Evolutionary conservation across 2,329 filamentous ascomycete species (phyloP).

Genomic region (Penicillium sp.): DNA sequence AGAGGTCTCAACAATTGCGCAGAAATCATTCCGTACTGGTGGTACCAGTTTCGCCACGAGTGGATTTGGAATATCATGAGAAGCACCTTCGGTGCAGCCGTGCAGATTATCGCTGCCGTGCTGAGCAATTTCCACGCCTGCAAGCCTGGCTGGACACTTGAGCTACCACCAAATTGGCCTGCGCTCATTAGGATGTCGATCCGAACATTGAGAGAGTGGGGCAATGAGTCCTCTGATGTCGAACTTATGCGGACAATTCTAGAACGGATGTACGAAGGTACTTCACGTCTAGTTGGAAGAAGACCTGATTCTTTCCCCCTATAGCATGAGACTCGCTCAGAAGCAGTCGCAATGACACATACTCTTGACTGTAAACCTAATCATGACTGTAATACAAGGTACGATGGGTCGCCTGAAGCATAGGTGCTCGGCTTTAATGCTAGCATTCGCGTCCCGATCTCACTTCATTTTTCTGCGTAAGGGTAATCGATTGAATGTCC

Average conservation of each 20-base stretch:
- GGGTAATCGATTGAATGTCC: no score
- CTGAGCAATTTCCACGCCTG: slow-evolving; percentile 11
- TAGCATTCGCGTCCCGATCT: not conserved
- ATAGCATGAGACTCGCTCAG: not conserved
- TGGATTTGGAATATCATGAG: slow-evolving; percentile 20
- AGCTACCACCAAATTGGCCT: slow-evolving; percentile 14
- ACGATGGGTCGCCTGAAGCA: not conserved
- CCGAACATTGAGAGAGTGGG: slow-evolving; percentile 15
- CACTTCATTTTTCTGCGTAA: not conserved
- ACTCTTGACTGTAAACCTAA: not conserved
- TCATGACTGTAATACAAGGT: not conserved
- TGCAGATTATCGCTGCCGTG: slow-evolving; percentile 17
- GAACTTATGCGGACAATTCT: slow-evolving; percentile 17
- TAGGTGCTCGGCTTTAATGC: not conserved
- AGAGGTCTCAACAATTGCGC: slow-evolving; percentile 17
- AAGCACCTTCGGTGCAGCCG: slow-evolving; percentile 13
- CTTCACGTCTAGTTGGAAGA: slow-evolving; percentile 16
- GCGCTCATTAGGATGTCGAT: slow-evolving; percentile 16
- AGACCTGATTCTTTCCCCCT: slow-evolving; percentile 7
- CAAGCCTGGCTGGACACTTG: slow-evolving; percentile 5
- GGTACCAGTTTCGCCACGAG: slow-evolving; percentile 19
- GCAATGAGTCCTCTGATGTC: slow-evolving; percentile 15
- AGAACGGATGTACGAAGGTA: slow-evolving; percentile 20
- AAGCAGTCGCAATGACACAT: not conserved
- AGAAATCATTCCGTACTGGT: slow-evolving; percentile 15